phyloP scores from a whole-genome alignment of 257 asterid species.

The Orobanche coerulescens region DNA sequence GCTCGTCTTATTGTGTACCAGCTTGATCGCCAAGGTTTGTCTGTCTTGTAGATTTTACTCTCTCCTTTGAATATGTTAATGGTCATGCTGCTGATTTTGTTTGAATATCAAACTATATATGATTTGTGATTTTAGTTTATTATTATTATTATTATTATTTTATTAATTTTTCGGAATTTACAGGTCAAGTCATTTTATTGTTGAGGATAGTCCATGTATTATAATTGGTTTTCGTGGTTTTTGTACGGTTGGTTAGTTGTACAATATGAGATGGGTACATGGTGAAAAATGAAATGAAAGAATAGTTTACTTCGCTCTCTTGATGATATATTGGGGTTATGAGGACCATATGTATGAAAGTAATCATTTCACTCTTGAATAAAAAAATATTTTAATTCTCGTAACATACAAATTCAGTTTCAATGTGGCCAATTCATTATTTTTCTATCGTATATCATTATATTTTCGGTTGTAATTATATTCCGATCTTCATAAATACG shows the following conservation, averaged over 20 bases:
- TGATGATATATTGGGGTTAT: background rate
- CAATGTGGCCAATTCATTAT: too few relatives aligned
- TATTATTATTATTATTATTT: too few relatives aligned
- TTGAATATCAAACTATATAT: conserved; percentile 23
- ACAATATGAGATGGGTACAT: conserved; percentile 13
- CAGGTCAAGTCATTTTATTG: conserved; percentile 11
- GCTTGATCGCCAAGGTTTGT: conserved; percentile 27
- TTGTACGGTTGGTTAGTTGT: conserved; percentile 27
- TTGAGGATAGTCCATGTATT: conserved; percentile 21
- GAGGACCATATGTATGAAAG: too few relatives aligned
- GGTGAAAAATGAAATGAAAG: conserved; percentile 17
- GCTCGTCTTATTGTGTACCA: conserved; percentile 89
- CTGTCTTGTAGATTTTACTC: conserved; percentile 20
- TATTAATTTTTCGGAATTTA: background rate
- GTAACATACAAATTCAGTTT: too few relatives aligned
- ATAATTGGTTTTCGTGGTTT: conserved; percentile 15
- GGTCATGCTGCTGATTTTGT: conserved; percentile 14
- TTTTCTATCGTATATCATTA: too few relatives aligned
- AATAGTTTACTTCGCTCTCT: background rate
- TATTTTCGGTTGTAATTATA: too few relatives aligned
- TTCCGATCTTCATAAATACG: too few relatives aligned
- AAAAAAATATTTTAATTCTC: too few relatives aligned
- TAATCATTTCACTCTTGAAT: too few relatives aligned
- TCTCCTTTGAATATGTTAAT: background rate
- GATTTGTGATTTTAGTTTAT: too few relatives aligned